Base-by-base conservation (phyloP, 306 rosid species). In the Dicorynia guianensis region DNA sequence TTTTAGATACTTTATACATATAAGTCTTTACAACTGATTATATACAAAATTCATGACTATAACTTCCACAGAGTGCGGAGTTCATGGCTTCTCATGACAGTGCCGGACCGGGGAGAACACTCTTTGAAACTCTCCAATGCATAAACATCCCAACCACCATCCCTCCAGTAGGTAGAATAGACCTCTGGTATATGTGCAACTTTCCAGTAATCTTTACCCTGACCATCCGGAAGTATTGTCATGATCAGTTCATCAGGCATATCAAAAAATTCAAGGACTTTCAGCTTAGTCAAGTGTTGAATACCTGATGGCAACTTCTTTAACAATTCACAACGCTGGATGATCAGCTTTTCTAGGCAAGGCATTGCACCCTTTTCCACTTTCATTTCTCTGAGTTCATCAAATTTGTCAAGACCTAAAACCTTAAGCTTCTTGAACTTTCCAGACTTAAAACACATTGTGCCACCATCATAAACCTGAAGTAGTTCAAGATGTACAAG, bases 101-200 rank as follows among this genome's bases (percentile, higher is more conserved):
- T 71, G 63, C 82, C 84, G 0, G 87, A 80, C 11, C 66, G 63
- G 12, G 79, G 77, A 59, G 77, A 79, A 39, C 82, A 71, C 4
- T 71, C 76, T 59, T 13, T 79, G 79, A 66, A 76, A 70, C 79
- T 79, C 61, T 80, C 85, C 17, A 88, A 25, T 42, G 88, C 44
- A 65, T 75, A 75, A 33, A 88, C 87, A 72, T 88, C 91, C 96
- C 93, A 90, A 25, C 86, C 93, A 25, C 81, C 93, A 49, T 86
- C 91, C 66, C 82, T 83, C 93, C 91, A 90, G 56, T 80, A 86
- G 58, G 89, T 82, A 47, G 86, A 76, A 69, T 82, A 76, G 44
- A 90, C 89, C 62, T 88, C 87, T 1, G 91, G 89, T 38, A 88
- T 77, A 50, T 86, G 87, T 69, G 77, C 65, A 63, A 90, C 85